These are phyloP conservation scores for Syzygium syzygioides DNA, from an alignment of 441 rosid genomes.

Conservation along the genomic window DNA sequence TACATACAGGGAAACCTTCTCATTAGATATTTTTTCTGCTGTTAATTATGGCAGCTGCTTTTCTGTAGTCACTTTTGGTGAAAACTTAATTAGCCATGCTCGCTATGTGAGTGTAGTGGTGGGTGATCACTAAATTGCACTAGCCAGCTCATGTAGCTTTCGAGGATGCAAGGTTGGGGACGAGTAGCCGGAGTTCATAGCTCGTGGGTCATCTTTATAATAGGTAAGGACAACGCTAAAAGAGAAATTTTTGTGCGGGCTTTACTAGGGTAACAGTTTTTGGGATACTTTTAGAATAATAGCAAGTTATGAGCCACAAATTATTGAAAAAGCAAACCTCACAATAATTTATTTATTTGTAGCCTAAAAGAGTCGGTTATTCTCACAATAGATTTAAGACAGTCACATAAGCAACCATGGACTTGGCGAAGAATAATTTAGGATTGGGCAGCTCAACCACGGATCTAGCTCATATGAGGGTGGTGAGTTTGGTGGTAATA, in stretches of 20 bases:
- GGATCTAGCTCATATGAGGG: neutral
- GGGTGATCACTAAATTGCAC: neutral
- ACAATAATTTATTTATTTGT: no score
- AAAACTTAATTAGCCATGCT: neutral
- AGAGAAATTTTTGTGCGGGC: no score
- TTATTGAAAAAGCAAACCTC: no score
- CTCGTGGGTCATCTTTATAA: neutral
- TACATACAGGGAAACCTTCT: neutral
- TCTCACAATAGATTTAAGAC: no score
- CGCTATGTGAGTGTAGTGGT: neutral
- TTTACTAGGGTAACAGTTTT: no score
- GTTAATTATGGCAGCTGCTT: neutral
- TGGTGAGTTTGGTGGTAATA: neutral
- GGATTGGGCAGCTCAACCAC: no score
- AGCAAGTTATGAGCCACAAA: no score
- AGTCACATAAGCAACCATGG: no score
- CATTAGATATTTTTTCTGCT: neutral
- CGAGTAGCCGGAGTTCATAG: neutral
- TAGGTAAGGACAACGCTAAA: neutral
- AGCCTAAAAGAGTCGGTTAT: no score
- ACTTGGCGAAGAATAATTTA: neutral
- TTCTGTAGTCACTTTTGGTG: neutral
- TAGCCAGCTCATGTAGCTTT: neutral
- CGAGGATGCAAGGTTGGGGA: neutral
- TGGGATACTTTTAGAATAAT: no score